Conservation (phyloP, 179 eudicot species). For the Camellia oleifera region DNA sequence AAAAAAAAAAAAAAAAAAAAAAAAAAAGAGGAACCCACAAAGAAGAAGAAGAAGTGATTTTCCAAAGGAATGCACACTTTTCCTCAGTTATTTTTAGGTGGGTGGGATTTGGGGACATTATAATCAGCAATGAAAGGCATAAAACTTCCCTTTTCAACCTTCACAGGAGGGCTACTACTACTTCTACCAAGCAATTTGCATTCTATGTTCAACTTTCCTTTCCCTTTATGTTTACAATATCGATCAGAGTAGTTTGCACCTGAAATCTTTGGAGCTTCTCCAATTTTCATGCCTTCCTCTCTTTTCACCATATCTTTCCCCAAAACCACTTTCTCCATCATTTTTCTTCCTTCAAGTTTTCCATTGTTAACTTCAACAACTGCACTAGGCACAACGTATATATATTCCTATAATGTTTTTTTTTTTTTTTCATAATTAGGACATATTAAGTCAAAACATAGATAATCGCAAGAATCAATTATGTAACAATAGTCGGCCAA, state of each 20-base stretch:
- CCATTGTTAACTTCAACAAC: slow-evolving; percentile 6
- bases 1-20: not conserved
- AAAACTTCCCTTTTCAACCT: slow-evolving; percentile 28
- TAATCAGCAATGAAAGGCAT: slow-evolving; percentile 54
- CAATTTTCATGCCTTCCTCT: slow-evolving; percentile 6
- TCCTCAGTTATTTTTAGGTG: slow-evolving; percentile 49
- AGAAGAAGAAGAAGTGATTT: not conserved
- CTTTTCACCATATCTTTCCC: not conserved
- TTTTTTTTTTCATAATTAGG: slow-evolving; percentile 21
- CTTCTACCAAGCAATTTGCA: slow-evolving; percentile 20
- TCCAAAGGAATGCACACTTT: not conserved
- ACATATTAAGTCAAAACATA: not conserved
- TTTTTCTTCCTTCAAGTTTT: slow-evolving; percentile 25
- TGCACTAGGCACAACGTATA: slow-evolving; percentile 21
- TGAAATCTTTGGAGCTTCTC: slow-evolving; percentile 26
- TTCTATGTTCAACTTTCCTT: slow-evolving; percentile 20
- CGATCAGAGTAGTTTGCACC: slow-evolving; percentile 40
- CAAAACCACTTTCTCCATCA: slow-evolving; percentile 22
- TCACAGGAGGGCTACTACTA: slow-evolving; percentile 1
- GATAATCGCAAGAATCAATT: no score
- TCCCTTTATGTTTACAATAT: slow-evolving; percentile 24
- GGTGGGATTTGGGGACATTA: slow-evolving; percentile 46
- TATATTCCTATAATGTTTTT: slow-evolving; percentile 15
- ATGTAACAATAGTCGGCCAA: no score
- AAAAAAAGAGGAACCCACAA: no score